Evolutionary conservation across 345 rosid species (phyloP), one percentile per base, ranked within the genome.

Genomic region (Lagerstroemia speciosa): DNA sequence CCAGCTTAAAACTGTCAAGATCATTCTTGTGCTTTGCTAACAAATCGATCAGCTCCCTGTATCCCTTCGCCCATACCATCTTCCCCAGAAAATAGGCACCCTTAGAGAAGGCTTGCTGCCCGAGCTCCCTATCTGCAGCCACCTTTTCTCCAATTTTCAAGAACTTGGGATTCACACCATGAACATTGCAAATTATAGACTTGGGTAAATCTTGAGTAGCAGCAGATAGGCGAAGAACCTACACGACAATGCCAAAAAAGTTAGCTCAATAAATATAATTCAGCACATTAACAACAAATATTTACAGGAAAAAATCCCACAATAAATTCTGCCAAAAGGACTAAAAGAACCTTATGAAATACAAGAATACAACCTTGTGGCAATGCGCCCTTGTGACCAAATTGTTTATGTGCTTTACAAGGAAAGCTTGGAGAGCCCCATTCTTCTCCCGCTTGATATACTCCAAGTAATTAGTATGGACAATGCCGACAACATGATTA

Each of bases 11-110:
- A 73, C 86, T 89, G 67, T 85, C 83, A 30, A 91, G 95, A 73
- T 94, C 99, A 41, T 71, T 79, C 71, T 88, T 88, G 80, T 87
- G 91, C 78, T 79, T 88, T 62, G 89, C 81, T 66, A 94, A 77
- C 73, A 94, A 82, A 85, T 94, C 93, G 70, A 94, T 87, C 76
- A 94, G 77, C 77, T 94, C 99, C 69, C 79, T 82, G 84, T 94
- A 94, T 69, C 99, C 99, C 83, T 94, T 94, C 72, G 99, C 99
- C 99, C 99, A 94, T 61, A 94, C 96, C 97, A 94, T 85, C 83
- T 94, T 94, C 45, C 97, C 99, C 63, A 94, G 80, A 74, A 94
- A 94, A 76, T 94, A 94, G 46, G 97, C 99, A 67, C 95, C 99
- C 78, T 94, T 91, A 41, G 96, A 91, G 78, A 94, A 91, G 66